Percentiles rank a stretch among this genome's conserved stretches.
phyloP scores from a whole-genome alignment of 2,329 filamentous ascomycete genomes.

The Xylaria sp. region DNA sequence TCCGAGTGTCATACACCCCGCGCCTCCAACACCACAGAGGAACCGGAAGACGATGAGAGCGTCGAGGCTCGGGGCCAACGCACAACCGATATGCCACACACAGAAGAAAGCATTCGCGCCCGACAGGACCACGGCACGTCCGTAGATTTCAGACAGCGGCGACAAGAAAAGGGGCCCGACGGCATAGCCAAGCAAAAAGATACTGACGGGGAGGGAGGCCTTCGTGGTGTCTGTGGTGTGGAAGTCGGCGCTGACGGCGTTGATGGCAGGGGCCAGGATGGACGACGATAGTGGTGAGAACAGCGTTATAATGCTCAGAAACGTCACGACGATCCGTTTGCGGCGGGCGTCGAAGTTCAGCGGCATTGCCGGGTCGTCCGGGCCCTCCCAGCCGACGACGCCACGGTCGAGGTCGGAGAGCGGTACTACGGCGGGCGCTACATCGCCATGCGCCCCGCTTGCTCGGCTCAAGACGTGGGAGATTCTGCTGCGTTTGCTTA shows the following conservation, averaged over 20 bases:
- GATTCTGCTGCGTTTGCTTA: slow-evolving; percentile 24
- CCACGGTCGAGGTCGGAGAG: slow-evolving; percentile 56
- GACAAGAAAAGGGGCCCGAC: slow-evolving; percentile 63
- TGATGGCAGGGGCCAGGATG: slow-evolving; percentile 59
- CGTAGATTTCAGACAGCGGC: slow-evolving; percentile 68
- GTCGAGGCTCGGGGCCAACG: slow-evolving; percentile 58
- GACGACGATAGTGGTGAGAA: slow-evolving; percentile 70
- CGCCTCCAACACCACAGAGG: slow-evolving; percentile 63
- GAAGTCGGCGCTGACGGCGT: slow-evolving; percentile 52
- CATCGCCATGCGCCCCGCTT: slow-evolving; percentile 37
- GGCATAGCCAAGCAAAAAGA: slow-evolving; percentile 65
- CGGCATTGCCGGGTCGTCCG: slow-evolving; percentile 62
- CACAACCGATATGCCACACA: slow-evolving; percentile 68
- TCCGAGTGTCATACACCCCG: slow-evolving; percentile 59
- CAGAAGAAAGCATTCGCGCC: slow-evolving; percentile 65
- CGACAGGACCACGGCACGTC: slow-evolving; percentile 62
- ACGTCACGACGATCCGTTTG: slow-evolving; percentile 63
- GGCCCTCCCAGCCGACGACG: slow-evolving; percentile 65
- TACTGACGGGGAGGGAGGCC: slow-evolving; percentile 61
- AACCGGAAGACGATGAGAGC: slow-evolving; percentile 65
- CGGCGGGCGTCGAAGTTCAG: slow-evolving; percentile 60
- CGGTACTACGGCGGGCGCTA: slow-evolving; percentile 49
- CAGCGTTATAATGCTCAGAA: slow-evolving; percentile 66
- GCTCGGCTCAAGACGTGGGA: slow-evolving; percentile 37
- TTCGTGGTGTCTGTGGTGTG: slow-evolving; percentile 48